A percentile compares a stretch with the other conserved stretches of the same genome.
Conservation (phyloP, 129 eudicot genomes). For the Saposhnikovia divaricata region DNA sequence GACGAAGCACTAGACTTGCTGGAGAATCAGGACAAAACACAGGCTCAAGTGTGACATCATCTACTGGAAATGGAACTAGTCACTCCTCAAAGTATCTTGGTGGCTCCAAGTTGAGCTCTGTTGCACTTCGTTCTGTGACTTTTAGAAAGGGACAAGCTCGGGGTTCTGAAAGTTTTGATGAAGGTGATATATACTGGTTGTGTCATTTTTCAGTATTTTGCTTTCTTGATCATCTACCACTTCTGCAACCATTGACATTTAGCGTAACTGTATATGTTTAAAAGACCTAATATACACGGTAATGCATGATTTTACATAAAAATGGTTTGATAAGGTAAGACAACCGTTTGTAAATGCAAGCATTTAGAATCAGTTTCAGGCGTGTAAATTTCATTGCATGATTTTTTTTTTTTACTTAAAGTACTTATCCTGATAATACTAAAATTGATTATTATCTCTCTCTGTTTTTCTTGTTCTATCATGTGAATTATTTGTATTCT, state of each 20-base stretch:
- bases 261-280: neutral
- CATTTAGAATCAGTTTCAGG: neutral
- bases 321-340: neutral
- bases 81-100: slow-evolving; percentile 57
- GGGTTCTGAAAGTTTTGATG: slow-evolving; percentile 57
- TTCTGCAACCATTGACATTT: neutral
- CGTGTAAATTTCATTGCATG: neutral
- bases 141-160: slow-evolving; percentile 63
- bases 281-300: neutral
- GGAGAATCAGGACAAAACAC: slow-evolving; percentile 53
- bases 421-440: neutral
- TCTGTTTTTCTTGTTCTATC: neutral
- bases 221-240: neutral
- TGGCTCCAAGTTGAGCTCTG: slow-evolving; percentile 52
- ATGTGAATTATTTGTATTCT: neutral
- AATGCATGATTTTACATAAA: neutral
- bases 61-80: slow-evolving; percentile 57
- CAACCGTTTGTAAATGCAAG: neutral
- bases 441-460: neutral
- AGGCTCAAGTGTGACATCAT: slow-evolving; percentile 32
- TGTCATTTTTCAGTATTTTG: neutral
- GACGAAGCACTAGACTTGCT: slow-evolving; percentile 91
- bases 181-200: slow-evolving; percentile 37
- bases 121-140: slow-evolving; percentile 62
- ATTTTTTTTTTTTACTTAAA: neutral